Evolutionary conservation across 2,329 filamentous ascomycete species (phyloP).

Genomic region (Pseudogymnoascus sp.): DNA sequence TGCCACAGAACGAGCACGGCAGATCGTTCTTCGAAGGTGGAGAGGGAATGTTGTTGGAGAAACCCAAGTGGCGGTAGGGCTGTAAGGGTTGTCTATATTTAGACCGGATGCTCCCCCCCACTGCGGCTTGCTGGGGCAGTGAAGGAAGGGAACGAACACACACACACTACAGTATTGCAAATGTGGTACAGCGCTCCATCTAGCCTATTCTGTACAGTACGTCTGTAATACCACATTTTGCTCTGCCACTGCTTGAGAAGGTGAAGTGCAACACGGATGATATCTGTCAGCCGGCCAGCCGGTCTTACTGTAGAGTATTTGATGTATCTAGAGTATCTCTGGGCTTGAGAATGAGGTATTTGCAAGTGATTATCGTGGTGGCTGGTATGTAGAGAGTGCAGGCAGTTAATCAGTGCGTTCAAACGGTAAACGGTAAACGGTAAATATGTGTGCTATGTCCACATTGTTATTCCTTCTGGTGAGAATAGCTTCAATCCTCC

Average conservation of each 20-base stretch:
- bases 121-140: not conserved
- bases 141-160: not conserved
- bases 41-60: not conserved
- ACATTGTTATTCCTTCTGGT: not conserved
- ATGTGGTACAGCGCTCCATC: not conserved
- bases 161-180: not conserved
- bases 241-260: not conserved
- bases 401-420: not conserved
- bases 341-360: not conserved
- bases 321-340: not conserved
- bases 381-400: not conserved
- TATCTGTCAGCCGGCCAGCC: too few relatives aligned
- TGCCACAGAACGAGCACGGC: not conserved
- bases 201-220: not conserved
- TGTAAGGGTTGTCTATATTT: not conserved
- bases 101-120: not conserved
- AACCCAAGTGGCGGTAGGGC: slow-evolving; percentile 2
- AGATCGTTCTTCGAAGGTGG: not conserved
- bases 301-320: not conserved
- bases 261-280: too few relatives aligned
- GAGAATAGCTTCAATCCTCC: not conserved
- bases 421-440: not conserved
- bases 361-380: not conserved
- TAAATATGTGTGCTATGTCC: not conserved
- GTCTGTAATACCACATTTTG: not conserved